Base-by-base conservation (phyloP, 192 early-diverging fungal species). In the Chytriomyces hyalinus region DNA sequence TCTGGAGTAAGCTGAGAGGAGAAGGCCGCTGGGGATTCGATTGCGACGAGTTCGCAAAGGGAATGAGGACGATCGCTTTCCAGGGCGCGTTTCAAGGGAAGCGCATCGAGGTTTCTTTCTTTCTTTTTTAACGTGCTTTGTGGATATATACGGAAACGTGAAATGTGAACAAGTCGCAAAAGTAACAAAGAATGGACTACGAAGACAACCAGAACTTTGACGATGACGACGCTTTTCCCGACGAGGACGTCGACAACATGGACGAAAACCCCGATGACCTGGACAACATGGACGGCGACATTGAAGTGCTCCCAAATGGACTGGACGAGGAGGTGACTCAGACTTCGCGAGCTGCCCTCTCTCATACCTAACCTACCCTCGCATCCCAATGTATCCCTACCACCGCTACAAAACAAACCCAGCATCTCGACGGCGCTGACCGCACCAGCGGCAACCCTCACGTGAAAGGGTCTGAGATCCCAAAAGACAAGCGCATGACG, bases 401-500 rank as follows among this genome's bases (percentile, higher is more conserved):
- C 63, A 26, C 11, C 11, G 1, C 20, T 26, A 26, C 20, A 65
- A 22, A 65, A 1, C 1, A 22, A 62, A 36, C 1, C 36, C 45
- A 73, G 61, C 28, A 44, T 3, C 71, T 63, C 60, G 61, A 73
- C 36, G 71, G 57, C 4, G 60, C 26, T 10, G 71, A 62, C 20
- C 60, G 62, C 7, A 43, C 49, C 8, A 50, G 26, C 15, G 68
- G 68, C 3, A 73, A 73, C 71, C 71, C 71, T 4, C 57, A 73
- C 61, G 45, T 17, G 13, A 73, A 73, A 26, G 79, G 83, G 50
- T 75, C 77, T 2, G 78, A 83, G n/a, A 84, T 90, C 48, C 79
- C 86, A n/a, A 92, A 92, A 79, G 94, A 86, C 26, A 53, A 95
- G 78, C 92, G 92, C 75, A 91, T 94, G 64, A 98, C 97, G 10